These are phyloP conservation scores for Delitschia confertaspora DNA, from an alignment of 495 filamentous ascomycete genomes.

Conservation along the genomic window DNA sequence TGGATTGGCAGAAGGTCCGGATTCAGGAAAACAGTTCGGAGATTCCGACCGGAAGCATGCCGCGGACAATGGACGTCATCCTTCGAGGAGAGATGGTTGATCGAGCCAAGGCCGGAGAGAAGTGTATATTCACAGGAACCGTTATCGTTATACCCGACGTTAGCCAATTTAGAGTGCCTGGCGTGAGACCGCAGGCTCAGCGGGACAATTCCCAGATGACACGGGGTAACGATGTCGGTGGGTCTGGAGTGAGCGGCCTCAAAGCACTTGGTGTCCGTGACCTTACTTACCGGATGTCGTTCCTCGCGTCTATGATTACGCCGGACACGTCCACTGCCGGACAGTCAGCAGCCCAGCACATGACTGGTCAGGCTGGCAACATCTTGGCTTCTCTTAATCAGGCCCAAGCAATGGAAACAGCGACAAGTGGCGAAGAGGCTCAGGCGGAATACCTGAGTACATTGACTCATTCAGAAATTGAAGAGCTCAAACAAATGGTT, in stretches of 20 bases:
- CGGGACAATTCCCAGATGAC: constrained; percentile 66
- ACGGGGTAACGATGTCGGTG: constrained; percentile 69
- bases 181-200: constrained; percentile 73
- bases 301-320: constrained; percentile 93
- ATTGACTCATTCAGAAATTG: constrained; percentile 73
- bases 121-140: constrained; percentile 93
- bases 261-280: constrained; percentile 92
- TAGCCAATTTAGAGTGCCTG: constrained; percentile 86
- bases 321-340: constrained; percentile 77
- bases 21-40: constrained; percentile 97
- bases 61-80: constrained; percentile 94
- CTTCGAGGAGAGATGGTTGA: constrained; percentile 98
- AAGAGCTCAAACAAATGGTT: constrained; percentile 85
- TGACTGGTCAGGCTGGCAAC: constrained; percentile 64
- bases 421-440: constrained; percentile 66
- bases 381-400: constrained; percentile 77
- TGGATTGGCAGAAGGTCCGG: constrained; percentile 98
- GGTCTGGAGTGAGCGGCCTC: constrained; percentile 75
- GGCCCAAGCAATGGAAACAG: constrained; percentile 51
- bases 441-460: constrained; percentile 81
- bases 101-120: constrained; percentile 92
- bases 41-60: constrained; percentile 98
- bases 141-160: constrained; percentile 96
- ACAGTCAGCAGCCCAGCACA: constrained; percentile 51
- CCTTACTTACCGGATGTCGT: constrained; percentile 93